Conservation (phyloP, 176 grass and related monocot species). For the Hyparrhenia diplandra region DNA sequence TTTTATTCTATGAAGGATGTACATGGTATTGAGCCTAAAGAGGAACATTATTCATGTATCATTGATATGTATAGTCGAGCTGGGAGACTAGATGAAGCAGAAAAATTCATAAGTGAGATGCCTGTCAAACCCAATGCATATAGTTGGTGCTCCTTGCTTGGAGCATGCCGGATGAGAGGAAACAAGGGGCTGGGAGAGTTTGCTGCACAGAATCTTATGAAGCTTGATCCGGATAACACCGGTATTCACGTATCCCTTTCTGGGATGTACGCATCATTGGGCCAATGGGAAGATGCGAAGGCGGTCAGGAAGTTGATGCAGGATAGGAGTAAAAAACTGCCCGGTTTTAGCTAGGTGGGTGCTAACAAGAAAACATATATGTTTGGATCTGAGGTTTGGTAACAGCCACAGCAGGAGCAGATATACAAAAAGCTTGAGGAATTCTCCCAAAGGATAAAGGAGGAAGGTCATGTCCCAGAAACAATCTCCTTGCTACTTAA, state of each 20-base stretch:
- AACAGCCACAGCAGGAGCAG: conserved; percentile 43
- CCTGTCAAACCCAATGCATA: conserved; percentile 52
- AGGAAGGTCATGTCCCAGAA: conserved; percentile 49
- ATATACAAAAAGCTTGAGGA: conserved; percentile 61
- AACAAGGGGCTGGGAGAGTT: conserved; percentile 57
- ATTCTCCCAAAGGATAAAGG: conserved; percentile 43
- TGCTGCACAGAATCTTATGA: conserved; percentile 59
- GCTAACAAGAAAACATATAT: conserved; percentile 52
- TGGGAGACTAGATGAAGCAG: conserved; percentile 56
- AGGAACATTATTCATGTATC: conserved; percentile 61
- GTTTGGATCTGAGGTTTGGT: conserved; percentile 50
- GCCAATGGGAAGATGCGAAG: conserved; percentile 66
- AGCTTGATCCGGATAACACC: conserved; percentile 57
- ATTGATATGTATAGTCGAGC: conserved; percentile 72
- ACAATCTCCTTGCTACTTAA: conserved; percentile 39
- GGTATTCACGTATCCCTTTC: conserved; percentile 62
- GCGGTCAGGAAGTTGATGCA: conserved; percentile 57
- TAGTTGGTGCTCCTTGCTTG: conserved; percentile 67
- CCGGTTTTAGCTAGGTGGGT: conserved; percentile 64
- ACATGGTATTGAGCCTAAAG: conserved; percentile 44
- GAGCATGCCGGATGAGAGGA: conserved; percentile 58
- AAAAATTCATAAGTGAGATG: conserved; percentile 58
- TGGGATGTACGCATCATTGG: conserved; percentile 56
- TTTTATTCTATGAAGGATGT: conserved; percentile 58
- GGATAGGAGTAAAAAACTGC: conserved; percentile 58